These are phyloP conservation scores for Fagopyrum homotropicum DNA, from an alignment of 148 eudicot species.

Conservation along the genomic window DNA sequence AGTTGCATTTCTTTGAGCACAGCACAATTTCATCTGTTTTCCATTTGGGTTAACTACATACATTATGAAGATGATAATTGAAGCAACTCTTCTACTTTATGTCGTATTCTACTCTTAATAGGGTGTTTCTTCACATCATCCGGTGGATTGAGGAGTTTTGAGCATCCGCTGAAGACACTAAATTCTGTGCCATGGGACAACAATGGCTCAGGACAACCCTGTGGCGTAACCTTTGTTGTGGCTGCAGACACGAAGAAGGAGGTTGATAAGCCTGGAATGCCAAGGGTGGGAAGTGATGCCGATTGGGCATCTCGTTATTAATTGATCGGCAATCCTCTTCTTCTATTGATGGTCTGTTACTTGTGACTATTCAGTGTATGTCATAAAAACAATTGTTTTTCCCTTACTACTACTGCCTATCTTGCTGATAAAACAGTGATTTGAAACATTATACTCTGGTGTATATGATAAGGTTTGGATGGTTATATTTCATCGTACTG, in stretches of 20 bases:
- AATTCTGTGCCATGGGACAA: slow-evolving; percentile 77
- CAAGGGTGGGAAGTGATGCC: slow-evolving; percentile 77
- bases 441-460: neutral
- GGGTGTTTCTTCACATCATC: slow-evolving; percentile 77
- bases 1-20: neutral
- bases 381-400: neutral
- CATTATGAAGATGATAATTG: neutral
- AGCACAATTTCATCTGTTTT: neutral
- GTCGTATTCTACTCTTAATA: slow-evolving; percentile 14
- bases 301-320: slow-evolving; percentile 45
- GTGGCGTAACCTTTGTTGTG: slow-evolving; percentile 64
- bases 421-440: neutral
- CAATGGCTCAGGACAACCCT: slow-evolving; percentile 61
- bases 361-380: neutral
- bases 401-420: neutral
- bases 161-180: slow-evolving; percentile 57
- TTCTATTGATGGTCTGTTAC: neutral
- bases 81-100: neutral
- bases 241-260: slow-evolving; percentile 41
- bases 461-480: neutral
- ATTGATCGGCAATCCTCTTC: neutral
- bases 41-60: neutral
- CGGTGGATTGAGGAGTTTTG: slow-evolving; percentile 66
- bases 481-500: neutral
- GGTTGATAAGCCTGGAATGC: slow-evolving; percentile 34